Evolutionary conservation across 495 filamentous ascomycete genomes (phyloP).

Genomic region (Xylaria nigripes): DNA sequence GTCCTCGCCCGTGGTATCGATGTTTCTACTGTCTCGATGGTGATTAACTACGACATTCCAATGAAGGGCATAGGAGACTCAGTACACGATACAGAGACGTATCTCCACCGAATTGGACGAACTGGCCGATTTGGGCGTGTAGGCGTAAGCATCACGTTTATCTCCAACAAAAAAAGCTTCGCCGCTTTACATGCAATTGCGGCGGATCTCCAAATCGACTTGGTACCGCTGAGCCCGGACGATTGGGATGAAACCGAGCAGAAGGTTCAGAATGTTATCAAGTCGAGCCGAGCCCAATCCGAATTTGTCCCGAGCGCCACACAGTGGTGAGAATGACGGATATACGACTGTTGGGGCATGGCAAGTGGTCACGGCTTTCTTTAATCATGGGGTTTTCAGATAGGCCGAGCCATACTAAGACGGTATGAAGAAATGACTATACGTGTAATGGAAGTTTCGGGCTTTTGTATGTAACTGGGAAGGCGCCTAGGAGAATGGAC

Average conservation of each 20-base stretch:
- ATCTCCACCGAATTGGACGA: slow-evolving; percentile 95
- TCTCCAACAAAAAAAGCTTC: slow-evolving; percentile 71
- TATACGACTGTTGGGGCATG: background rate
- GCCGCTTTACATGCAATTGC: slow-evolving; percentile 67
- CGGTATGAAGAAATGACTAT: slow-evolving; percentile 8
- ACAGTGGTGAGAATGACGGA: background rate
- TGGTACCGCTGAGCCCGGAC: slow-evolving; percentile 42
- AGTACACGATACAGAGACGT: slow-evolving; percentile 77
- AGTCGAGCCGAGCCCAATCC: slow-evolving; percentile 62
- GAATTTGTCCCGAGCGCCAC: slow-evolving; percentile 42
- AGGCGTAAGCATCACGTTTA: slow-evolving; percentile 90
- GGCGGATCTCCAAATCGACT: slow-evolving; percentile 52
- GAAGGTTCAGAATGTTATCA: slow-evolving; percentile 73
- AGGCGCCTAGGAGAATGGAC: background rate
- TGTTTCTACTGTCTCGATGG: slow-evolving; percentile 91
- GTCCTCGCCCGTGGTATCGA: slow-evolving; percentile 96
- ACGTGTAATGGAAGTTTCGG: slow-evolving; percentile 9
- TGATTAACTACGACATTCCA: slow-evolving; percentile 87
- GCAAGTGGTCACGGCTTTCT: background rate
- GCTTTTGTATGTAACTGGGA: background rate
- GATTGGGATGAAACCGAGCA: slow-evolving; percentile 88
- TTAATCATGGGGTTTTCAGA: background rate
- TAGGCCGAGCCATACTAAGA: background rate
- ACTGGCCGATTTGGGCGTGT: slow-evolving; percentile 96
- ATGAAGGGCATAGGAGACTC: slow-evolving; percentile 45